Conservation (phyloP, 1,139 yeast genomes). For the Pichia norvegensis region DNA sequence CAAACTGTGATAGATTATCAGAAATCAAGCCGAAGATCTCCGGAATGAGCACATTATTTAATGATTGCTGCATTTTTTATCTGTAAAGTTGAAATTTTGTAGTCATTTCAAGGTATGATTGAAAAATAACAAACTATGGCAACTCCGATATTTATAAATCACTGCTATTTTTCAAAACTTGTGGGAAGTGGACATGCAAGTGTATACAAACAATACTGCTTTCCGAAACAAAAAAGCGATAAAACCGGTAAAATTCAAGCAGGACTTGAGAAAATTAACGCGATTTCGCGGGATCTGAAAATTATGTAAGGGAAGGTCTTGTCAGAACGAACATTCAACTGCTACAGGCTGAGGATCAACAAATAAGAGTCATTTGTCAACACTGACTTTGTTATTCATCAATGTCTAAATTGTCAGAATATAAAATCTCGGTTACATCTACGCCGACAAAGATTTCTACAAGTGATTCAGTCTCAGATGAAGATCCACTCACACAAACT, state of each 20-base stretch:
- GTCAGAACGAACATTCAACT: too few species aligned
- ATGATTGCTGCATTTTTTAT: background rate
- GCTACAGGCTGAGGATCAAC: too few species aligned
- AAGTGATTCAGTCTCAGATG: background rate
- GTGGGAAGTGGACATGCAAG: too few species aligned
- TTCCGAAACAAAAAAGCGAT: background rate
- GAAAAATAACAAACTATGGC: background rate
- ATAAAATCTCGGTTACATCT: background rate
- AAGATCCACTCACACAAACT: conserved; percentile 6
- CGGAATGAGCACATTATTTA: conserved; percentile 10
- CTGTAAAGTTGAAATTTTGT: background rate
- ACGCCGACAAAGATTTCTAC: background rate
- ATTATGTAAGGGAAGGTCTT: too few species aligned
- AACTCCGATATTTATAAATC: background rate
- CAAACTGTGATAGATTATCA: conserved; percentile 20
- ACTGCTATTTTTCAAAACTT: background rate
- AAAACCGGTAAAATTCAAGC: conserved; percentile 1
- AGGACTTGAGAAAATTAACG: too few species aligned
- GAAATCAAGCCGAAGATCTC: conserved; percentile 18
- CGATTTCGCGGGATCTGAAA: too few species aligned
- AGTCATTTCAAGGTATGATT: background rate
- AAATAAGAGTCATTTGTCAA: too few species aligned
- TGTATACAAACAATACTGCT: background rate
- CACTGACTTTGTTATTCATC: background rate
- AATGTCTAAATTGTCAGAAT: background rate